These are phyloP conservation scores for Podospora conica DNA, from an alignment of 495 filamentous ascomycete genomes.

Conservation along the genomic window DNA sequence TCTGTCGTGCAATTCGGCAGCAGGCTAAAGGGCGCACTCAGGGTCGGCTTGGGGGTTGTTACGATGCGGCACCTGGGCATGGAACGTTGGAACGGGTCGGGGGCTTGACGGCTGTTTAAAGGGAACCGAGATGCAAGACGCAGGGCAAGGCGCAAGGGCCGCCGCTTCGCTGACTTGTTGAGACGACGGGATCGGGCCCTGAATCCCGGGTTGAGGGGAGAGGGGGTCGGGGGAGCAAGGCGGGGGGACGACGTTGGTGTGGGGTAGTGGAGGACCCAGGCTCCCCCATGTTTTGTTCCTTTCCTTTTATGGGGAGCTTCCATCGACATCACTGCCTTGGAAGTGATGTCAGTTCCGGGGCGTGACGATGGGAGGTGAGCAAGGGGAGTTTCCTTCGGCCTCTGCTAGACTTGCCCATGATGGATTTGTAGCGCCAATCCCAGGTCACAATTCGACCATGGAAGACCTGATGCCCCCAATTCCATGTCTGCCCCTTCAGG, in stretches of 20 bases:
- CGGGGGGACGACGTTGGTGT: neutral
- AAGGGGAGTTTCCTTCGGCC: neutral
- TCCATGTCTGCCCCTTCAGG: too few species aligned
- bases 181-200: constrained; percentile 8
- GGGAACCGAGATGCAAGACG: neutral
- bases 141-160: constrained; percentile 1
- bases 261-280: neutral
- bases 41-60: neutral
- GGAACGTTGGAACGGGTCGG: neutral
- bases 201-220: constrained; percentile 4
- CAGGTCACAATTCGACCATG: neutral
- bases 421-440: neutral
- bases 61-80: neutral
- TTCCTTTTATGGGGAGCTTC: neutral
- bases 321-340: neutral
- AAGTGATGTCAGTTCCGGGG: neutral
- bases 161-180: constrained; percentile 5
- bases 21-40: neutral
- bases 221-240: neutral
- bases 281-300: neutral
- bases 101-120: neutral
- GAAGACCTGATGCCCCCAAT: neutral
- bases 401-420: neutral
- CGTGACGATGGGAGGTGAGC: neutral
- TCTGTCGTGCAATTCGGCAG: neutral